Base-by-base conservation (phyloP, 2,329 filamentous ascomycete species). In the Verticillium nonalfalfae region DNA sequence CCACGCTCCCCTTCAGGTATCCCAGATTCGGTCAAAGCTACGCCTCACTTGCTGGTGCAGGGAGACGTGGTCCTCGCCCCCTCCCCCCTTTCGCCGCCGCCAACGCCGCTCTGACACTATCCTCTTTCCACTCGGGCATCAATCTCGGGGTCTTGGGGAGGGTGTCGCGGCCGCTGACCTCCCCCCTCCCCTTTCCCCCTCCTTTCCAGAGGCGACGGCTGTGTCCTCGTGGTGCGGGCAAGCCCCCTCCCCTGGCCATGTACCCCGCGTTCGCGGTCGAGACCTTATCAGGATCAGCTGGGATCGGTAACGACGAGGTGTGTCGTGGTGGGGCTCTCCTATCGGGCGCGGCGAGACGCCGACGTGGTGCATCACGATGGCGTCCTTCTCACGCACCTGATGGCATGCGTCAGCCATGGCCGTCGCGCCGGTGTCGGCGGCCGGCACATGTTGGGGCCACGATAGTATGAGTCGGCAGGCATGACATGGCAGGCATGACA, bases 11-110 rank as follows among this genome's bases (percentile, higher is more conserved):
- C 50, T 52, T 60, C 26, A 57, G 38, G 55, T 57, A 55, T 52
- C 50, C 50, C 58, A 34, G 18, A 62, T 64, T 62, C 61, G 52
- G 61, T 13, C 50, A 52, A 57, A 57, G 58, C 36, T 40, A 39
- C 39, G 56, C 52, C 58, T 50, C 35, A 33, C 35, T 52, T 5
- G 4, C 34, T n/a, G 18, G 26, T 36, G 59, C 36, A 58, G 33
- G 34, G 34, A 61, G 40, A 58, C 59, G 57, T 55, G 60, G 45
- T 26, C 18, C 18, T 52, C 45, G 45, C 45, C 45, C 45, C 45
- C 26, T 5, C 26, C 26, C 26, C 26, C 26, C 26, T 5, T 5
- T 31, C 26, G 26, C 26, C 26, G 26, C 26, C 26, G 26, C 26
- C 26, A 5, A 4, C 26, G 7, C 1, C 45, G 45, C 45, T 52